Base-by-base conservation (phyloP, 176 grass and related monocot genomes). In the Luzula sylvatica region DNA sequence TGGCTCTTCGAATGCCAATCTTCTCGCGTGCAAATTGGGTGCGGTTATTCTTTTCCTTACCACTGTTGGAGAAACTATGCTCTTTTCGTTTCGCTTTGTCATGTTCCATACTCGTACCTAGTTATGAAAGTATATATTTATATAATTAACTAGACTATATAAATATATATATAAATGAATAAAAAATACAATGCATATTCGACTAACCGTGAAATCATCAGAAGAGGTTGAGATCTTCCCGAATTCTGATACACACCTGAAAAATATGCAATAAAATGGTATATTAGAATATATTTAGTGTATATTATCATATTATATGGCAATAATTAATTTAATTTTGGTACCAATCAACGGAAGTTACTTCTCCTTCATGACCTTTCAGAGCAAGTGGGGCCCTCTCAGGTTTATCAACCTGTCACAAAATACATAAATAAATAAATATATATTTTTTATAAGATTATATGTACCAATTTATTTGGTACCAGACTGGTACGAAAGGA, bases 301-400 rank as follows among this genome's bases (percentile, higher is more conserved):
- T n/a, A n/a, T n/a, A n/a, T n/a, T n/a, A n/a, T n/a, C n/a, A n/a
- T n/a, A n/a, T n/a, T n/a, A n/a, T n/a, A n/a, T n/a, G n/a, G n/a
- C n/a, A n/a, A n/a, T n/a, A 56, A 3, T 50, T 15, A 11, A 12
- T 5, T 66, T 9, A 26, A 41, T 24, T 25, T 11, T 23, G 48
- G 11, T 86, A 90, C 92, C 92, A 98, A 69, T 90, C 81, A 22
- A 98, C 92, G 15, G 81, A 69, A 53, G 85, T 86, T 68, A 69
- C 72, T 90, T 98, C 92, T 27, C 81, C 81, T 47, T 80, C 78
- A 40, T 90, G 92, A 15, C 92, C 92, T 58, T 75, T 76, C 39
- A 98, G 61, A 56, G 76, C 21, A 50, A 74, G 58, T 53, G 81
- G 60, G 3, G 23, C 44, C 50, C 13, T 53, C 75, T 82, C 74